Percentiles rank a stretch among this genome's conserved stretches.
These are phyloP conservation scores for Albugo candida DNA, from an alignment of 352 stramenopile species.

Conservation along the genomic window DNA sequence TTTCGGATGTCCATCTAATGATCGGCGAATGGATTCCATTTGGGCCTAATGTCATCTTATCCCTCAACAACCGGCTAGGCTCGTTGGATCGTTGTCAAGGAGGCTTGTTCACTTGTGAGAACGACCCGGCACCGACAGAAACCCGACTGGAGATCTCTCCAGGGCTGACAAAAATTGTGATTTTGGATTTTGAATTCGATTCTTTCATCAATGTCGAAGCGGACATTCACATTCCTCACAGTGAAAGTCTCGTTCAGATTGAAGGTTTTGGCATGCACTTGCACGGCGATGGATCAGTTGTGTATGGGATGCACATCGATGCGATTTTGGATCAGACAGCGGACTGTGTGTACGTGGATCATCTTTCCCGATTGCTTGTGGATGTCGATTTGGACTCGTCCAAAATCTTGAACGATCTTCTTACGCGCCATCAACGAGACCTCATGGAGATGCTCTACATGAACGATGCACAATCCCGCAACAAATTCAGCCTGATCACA, in stretches of 20 bases:
- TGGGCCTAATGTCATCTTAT: slow-evolving; percentile 93
- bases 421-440: slow-evolving; percentile 86
- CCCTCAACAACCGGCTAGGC: slow-evolving; percentile 92
- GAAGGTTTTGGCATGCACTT: slow-evolving; percentile 91
- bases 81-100: slow-evolving; percentile 91
- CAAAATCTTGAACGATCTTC: slow-evolving; percentile 90
- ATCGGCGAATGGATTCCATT: slow-evolving; percentile 97
- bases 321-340: slow-evolving; percentile 93
- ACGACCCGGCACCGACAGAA: slow-evolving; percentile 70
- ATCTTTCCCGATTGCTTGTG: slow-evolving; percentile 89
- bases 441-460: slow-evolving; percentile 93
- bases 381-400: slow-evolving; percentile 92
- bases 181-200: slow-evolving; percentile 95
- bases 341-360: slow-evolving; percentile 92
- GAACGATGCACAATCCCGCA: slow-evolving; percentile 82
- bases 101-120: slow-evolving; percentile 89
- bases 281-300: slow-evolving; percentile 54
- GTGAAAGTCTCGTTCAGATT: slow-evolving; percentile 90
- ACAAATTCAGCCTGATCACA: slow-evolving; percentile 95
- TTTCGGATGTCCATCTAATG: slow-evolving; percentile 93
- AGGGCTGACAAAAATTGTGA: slow-evolving; percentile 90
- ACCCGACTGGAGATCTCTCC: slow-evolving; percentile 67
- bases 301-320: slow-evolving; percentile 85
- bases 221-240: slow-evolving; percentile 88
- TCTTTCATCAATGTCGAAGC: slow-evolving; percentile 97